Percentiles rank a stretch among this genome's conserved stretches.
phyloP scores from a whole-genome alignment of 768 basidiomycete genomes.

The Phaeolepiota aurea region DNA sequence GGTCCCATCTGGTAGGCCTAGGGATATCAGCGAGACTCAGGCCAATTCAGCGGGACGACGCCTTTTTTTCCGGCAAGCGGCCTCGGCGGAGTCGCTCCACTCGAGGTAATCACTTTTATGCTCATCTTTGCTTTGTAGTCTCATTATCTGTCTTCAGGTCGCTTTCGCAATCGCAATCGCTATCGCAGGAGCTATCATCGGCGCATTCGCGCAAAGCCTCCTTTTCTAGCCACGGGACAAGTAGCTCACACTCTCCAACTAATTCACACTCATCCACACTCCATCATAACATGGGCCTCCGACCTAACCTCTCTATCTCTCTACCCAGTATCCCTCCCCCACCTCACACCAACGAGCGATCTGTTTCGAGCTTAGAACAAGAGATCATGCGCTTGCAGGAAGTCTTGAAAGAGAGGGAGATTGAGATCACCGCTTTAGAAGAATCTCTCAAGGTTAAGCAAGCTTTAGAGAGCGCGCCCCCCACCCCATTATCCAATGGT shows the following conservation, averaged over 20 bases:
- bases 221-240: constrained; percentile 66
- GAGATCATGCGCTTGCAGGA: constrained; percentile 96
- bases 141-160: constrained; percentile 67
- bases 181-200: constrained; percentile 94
- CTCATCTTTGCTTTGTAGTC: constrained; percentile 9
- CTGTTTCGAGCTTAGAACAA: constrained; percentile 79
- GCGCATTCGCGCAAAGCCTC: constrained; percentile 80
- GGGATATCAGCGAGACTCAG: constrained; percentile 42
- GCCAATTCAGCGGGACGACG: constrained; percentile 48
- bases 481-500: neutral
- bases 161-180: constrained; percentile 89
- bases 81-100: constrained; percentile 83
- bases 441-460: constrained; percentile 32
- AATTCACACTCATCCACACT: constrained; percentile 38
- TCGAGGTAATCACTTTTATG: constrained; percentile 49
- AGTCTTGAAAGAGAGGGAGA: constrained; percentile 83
- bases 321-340: constrained; percentile 30
- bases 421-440: constrained; percentile 81
- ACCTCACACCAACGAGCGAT: constrained; percentile 49
- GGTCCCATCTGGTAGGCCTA: constrained; percentile 37
- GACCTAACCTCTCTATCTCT: constrained; percentile 55
- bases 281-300: constrained; percentile 21
- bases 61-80: constrained; percentile 84
- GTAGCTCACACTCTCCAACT: constrained; percentile 54
- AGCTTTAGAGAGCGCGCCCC: neutral